A percentile compares a stretch with the other conserved stretches of the same genome.
Conservation (phyloP, 441 rosid species). For the Raphanus hybrid region DNA sequence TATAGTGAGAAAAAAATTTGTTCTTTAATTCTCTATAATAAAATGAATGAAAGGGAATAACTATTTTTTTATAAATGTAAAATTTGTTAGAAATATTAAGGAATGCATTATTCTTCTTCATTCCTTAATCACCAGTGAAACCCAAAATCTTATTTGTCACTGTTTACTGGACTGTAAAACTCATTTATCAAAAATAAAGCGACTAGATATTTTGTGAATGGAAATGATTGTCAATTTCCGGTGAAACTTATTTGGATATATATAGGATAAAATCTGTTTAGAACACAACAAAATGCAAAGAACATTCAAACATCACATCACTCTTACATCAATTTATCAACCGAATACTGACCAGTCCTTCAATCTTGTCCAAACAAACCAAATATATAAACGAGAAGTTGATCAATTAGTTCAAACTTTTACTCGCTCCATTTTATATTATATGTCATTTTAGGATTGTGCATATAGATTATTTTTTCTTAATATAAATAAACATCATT, state of each 20-base stretch:
- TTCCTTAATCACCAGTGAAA: too few relatives aligned
- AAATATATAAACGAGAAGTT: neutral
- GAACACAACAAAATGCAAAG: constrained; percentile 3
- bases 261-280: constrained; percentile 20
- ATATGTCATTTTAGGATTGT: too few relatives aligned
- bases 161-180: constrained; percentile 26
- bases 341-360: constrained; percentile 24
- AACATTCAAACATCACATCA: constrained; percentile 25
- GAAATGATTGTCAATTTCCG: constrained; percentile 12
- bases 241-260: constrained; percentile 11
- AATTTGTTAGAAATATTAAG: too few relatives aligned
- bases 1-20: too few relatives aligned
- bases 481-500: too few relatives aligned
- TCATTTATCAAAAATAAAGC: constrained; percentile 7
- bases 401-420: neutral
- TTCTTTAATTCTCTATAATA: too few relatives aligned
- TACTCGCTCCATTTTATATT: too few relatives aligned
- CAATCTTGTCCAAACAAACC: constrained; percentile 25
- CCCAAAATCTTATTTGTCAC: neutral
- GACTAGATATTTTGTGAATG: constrained; percentile 22
- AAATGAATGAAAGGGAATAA: too few relatives aligned
- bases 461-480: too few relatives aligned
- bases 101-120: too few relatives aligned
- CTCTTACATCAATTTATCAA: constrained; percentile 29
- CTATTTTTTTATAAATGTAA: too few relatives aligned